Conservation (phyloP, 1,284 basidiomycete genomes). For the Ustilago xerochloae region DNA sequence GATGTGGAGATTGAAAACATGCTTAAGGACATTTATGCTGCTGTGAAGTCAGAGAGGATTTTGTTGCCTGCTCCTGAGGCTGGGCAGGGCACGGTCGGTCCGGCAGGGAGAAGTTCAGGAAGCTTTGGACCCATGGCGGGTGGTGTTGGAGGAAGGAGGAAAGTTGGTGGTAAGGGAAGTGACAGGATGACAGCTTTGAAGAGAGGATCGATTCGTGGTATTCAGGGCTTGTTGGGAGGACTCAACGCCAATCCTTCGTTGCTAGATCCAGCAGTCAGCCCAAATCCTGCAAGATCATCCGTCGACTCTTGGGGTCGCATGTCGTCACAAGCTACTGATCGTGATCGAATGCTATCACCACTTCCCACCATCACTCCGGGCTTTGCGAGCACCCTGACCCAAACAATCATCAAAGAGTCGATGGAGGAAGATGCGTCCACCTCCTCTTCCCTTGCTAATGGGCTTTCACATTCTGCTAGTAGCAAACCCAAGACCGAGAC, state of each 20-base stretch:
- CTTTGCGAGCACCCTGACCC: constrained; percentile 93
- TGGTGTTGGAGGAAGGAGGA: constrained; percentile 15
- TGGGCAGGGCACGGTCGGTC: constrained; percentile 4
- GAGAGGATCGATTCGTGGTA: constrained; percentile 85
- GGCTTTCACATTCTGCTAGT: constrained; percentile 69
- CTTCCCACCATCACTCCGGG: constrained; percentile 74
- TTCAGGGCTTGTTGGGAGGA: constrained; percentile 78
- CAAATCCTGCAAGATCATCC: constrained; percentile 39
- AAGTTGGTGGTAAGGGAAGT: constrained; percentile 56
- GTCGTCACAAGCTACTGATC: constrained; percentile 8
- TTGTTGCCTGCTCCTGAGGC: constrained; percentile 75
- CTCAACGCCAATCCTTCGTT: constrained; percentile 1
- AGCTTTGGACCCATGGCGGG: constrained; percentile 17
- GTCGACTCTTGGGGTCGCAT: constrained; percentile 42
- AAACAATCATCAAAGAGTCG: constrained; percentile 92
- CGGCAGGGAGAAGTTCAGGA: constrained; percentile 20
- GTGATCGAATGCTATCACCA: constrained; percentile 14
- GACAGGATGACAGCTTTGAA: constrained; percentile 79
- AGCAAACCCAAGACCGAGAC: constrained; percentile 10
- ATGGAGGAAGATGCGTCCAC: constrained; percentile 86
- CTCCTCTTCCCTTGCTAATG: too few species aligned
- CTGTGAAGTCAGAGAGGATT: constrained; percentile 90
- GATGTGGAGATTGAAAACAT: constrained; percentile 32
- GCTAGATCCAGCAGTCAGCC: constrained; percentile 16
- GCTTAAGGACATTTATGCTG: constrained; percentile 87